Base-by-base conservation (phyloP, 768 basidiomycete species). In the Tricholoma terreum region DNA sequence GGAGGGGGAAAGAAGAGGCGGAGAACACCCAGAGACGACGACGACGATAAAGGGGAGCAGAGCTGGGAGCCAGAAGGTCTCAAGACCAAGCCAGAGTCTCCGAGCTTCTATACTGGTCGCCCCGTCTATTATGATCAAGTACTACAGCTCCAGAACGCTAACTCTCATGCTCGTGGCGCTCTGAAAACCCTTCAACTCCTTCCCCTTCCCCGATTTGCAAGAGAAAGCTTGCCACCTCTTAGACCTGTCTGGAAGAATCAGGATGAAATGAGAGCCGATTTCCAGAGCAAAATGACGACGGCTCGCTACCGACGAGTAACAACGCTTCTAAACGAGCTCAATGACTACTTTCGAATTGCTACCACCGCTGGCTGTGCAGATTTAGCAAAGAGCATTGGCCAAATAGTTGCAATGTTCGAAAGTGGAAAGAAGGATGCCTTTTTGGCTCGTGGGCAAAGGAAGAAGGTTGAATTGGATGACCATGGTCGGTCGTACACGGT, bases 401-500 rank as follows among this genome's bases (percentile, higher is more conserved):
- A 75, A 35, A 77, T 92, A 14, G 72, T 92, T 34, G 69, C 77
- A 30, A 67, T 85, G 38, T 90, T 89, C 62, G 86, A 91, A 68
- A 80, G 81, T 59, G 80, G 84, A 63, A 83, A 82, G 68, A 84
- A 82, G 65, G 77, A 77, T 24, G 76, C 75, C 6, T 70, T 73
- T 52, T 61, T 80, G 31, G 72, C 77, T 71, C 67, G 78, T 73
- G 73, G 81, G 45, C 74, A 80, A 71, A 77, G 82, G 61, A 86
- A 86, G 65, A 76, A 77, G 7, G 81, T 84, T 34, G 68, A 75
- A 22, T 72, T 92, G 52, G 95, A 98, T 69, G 75, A 80, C 45
- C 80, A 81, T 55, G 92, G 93, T n/a, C 79, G 95, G 57, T 86
- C 87, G n/a, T 92, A 92, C 67, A 90, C 90, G 0, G 67, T 89